These are phyloP conservation scores for Hypoxylon sp. DNA, from an alignment of 2,329 filamentous ascomycete genomes.

Conservation along the genomic window DNA sequence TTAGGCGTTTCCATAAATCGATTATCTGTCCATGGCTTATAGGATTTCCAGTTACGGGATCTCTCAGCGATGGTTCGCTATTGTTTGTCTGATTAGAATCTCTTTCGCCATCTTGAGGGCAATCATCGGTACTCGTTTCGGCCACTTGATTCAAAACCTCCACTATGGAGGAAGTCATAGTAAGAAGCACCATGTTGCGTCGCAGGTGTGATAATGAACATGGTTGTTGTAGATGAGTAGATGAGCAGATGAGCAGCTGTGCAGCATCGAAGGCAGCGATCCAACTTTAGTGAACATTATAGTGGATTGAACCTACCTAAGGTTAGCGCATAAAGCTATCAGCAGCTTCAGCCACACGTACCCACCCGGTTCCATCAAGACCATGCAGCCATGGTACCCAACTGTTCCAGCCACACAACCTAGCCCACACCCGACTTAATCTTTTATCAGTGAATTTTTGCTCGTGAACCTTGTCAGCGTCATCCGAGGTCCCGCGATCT, in stretches of 20 bases:
- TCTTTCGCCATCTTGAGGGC: constrained; percentile 39
- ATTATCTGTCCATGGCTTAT: constrained; percentile 81
- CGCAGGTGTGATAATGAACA: constrained; percentile 17
- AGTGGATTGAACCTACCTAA: constrained; percentile 4
- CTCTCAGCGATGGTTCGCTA: constrained; percentile 65
- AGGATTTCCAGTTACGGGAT: constrained; percentile 72
- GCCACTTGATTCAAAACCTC: constrained; percentile 67
- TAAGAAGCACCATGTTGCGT: constrained; percentile 78
- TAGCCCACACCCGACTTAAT: constrained; percentile 6
- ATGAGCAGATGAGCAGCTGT: background rate
- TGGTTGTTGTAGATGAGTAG: constrained; percentile 18
- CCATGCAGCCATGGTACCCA: background rate
- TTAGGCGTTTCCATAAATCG: constrained; percentile 70
- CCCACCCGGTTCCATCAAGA: background rate
- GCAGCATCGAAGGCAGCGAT: constrained; percentile 13
- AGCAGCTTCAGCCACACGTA: constrained; percentile 27
- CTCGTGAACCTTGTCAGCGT: constrained; percentile 23
- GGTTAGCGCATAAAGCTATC: background rate
- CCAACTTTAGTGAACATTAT: constrained; percentile 1
- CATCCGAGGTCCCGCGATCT: constrained; percentile 19
- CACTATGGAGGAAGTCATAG: constrained; percentile 79
- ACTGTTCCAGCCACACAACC: background rate
- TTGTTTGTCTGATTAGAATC: constrained; percentile 22
- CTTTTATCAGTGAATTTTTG: constrained; percentile 29
- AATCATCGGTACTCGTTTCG: constrained; percentile 25